Evolutionary conservation across 176 grass and related monocot genomes (phyloP).

Genomic region (Rhynchospora tenuis): DNA sequence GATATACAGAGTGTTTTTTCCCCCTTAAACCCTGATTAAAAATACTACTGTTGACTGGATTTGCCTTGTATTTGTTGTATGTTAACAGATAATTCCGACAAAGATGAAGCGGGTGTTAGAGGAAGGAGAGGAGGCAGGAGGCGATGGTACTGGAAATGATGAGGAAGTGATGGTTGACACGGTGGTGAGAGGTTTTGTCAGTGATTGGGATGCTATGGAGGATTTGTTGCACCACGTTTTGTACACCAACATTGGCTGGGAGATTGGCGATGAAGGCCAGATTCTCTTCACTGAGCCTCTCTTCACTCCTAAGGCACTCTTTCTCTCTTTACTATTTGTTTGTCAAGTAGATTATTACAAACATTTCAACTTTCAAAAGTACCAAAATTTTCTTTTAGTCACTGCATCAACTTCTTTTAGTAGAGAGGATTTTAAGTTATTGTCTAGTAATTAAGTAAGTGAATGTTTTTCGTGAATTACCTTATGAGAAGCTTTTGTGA

Average conservation of each 20-base stretch:
- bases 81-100: conserved; percentile 72
- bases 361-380: background rate
- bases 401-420: background rate
- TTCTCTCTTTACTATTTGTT: background rate
- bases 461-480: too few relatives aligned
- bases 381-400: background rate
- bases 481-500: too few relatives aligned
- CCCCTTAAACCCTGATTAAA: background rate
- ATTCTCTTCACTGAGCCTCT: conserved; percentile 91
- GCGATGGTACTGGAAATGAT: conserved; percentile 30
- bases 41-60: background rate
- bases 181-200: conserved; percentile 85
- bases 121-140: conserved; percentile 36
- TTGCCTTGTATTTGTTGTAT: background rate
- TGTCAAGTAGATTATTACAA: too few relatives aligned
- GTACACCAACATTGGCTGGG: conserved; percentile 88
- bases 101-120: conserved; percentile 79
- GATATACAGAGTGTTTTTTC: background rate
- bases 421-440: too few relatives aligned
- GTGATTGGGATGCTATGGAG: conserved; percentile 97
- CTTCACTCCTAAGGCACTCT: conserved; percentile 78
- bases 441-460: too few relatives aligned
- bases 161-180: conserved; percentile 76
- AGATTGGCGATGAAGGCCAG: conserved; percentile 96
- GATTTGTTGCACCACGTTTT: conserved; percentile 81